phyloP scores from a whole-genome alignment of 345 rosid genomes.

The Eucalyptus polyanthemos region DNA sequence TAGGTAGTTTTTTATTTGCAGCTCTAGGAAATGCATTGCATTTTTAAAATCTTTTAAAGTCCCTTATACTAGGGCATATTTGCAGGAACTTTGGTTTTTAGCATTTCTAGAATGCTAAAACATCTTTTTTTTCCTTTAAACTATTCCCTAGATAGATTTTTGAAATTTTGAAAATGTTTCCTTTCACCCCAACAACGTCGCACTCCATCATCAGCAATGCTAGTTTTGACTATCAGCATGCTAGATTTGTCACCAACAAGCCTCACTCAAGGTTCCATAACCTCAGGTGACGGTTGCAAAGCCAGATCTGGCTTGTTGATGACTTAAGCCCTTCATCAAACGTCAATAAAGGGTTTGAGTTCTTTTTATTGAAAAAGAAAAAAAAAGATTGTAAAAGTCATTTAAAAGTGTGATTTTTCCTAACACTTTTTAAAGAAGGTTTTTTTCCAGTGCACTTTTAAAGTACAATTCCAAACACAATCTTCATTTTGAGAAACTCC shows the following conservation, averaged over 20 bases:
- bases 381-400: too few relatives aligned
- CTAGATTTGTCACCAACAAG: neutral
- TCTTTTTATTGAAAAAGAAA: too few relatives aligned
- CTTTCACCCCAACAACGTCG: fast-evolving
- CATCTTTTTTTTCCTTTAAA: neutral
- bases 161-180: neutral
- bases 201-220: fast-evolving
- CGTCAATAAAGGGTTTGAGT: neutral
- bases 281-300: neutral
- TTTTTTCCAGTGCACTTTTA: neutral
- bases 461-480: neutral
- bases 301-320: neutral
- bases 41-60: neutral
- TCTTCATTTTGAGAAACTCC: neutral
- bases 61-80: neutral
- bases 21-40: neutral
- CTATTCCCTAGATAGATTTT: neutral
- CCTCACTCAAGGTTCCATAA: neutral
- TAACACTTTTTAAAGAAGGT: too few relatives aligned
- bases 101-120: neutral
- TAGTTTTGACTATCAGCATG: neutral
- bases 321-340: neutral
- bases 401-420: neutral
- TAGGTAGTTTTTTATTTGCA: neutral
- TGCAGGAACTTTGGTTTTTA: neutral